These are phyloP conservation scores for Trichoderma brevicompactum DNA, from an alignment of 2,329 filamentous ascomycete species.

Conservation along the genomic window DNA sequence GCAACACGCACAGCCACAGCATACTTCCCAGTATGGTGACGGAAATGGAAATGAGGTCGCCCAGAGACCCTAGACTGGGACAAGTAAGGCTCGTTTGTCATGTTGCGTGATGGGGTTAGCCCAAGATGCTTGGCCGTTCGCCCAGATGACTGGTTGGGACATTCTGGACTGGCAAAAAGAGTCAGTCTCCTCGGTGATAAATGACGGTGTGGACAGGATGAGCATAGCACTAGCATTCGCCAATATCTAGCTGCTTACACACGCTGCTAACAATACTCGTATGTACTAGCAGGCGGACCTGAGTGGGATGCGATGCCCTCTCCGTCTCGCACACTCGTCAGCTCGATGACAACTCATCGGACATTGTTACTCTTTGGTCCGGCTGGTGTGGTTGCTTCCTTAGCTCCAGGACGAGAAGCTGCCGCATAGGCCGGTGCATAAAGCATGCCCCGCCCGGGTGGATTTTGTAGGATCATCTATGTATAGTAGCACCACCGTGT, in stretches of 20 bases:
- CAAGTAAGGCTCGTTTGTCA: neutral
- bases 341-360: slow-evolving; percentile 24
- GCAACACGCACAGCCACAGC: neutral
- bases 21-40: neutral
- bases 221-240: slow-evolving; percentile 21
- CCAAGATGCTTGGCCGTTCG: neutral
- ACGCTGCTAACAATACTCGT: neutral
- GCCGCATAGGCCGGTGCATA: slow-evolving; percentile 13
- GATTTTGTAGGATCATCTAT: slow-evolving; percentile 14
- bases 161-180: slow-evolving; percentile 6
- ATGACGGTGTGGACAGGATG: slow-evolving; percentile 18
- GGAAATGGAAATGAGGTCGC: neutral
- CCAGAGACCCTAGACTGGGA: neutral
- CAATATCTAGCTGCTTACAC: slow-evolving; percentile 16
- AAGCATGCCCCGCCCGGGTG: slow-evolving; percentile 14
- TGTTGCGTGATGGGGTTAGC: slow-evolving; percentile 4
- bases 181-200: slow-evolving; percentile 8
- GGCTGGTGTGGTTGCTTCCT: slow-evolving; percentile 9
- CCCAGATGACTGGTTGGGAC: neutral
- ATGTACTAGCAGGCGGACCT: neutral
- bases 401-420: slow-evolving; percentile 8
- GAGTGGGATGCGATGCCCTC: slow-evolving; percentile 7
- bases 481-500: slow-evolving; percentile 4
- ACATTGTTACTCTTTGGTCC: slow-evolving; percentile 1
- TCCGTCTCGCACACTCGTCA: neutral